phyloP scores from a whole-genome alignment of 176 grass and related monocot genomes.

The Musa troglodytarum region DNA sequence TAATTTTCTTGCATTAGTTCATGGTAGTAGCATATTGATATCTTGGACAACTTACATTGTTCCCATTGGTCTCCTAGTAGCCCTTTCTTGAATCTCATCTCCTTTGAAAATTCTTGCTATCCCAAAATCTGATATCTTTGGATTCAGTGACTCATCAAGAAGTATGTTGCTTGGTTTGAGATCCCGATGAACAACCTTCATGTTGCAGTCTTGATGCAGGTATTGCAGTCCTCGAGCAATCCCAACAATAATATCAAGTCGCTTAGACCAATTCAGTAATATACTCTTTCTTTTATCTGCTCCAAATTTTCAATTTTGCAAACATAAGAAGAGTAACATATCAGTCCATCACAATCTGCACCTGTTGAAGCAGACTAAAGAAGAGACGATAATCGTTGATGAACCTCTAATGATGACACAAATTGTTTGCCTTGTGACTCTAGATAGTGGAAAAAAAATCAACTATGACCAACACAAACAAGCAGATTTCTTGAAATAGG shows the following conservation, averaged over 20 bases:
- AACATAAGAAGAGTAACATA: too few relatives aligned
- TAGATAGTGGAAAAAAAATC: too few relatives aligned
- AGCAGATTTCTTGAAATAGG: too few relatives aligned
- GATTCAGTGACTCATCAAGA: conserved; percentile 39
- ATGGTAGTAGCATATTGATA: background rate
- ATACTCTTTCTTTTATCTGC: conserved; percentile 23
- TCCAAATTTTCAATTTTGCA: background rate
- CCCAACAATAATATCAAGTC: conserved; percentile 42
- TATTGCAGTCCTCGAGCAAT: conserved; percentile 46
- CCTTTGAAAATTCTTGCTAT: conserved; percentile 32
- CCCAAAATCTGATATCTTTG: conserved; percentile 62
- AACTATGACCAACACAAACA: too few relatives aligned
- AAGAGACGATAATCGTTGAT: too few relatives aligned
- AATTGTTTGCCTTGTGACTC: too few relatives aligned
- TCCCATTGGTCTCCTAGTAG: conserved; percentile 32
- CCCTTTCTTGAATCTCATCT: conserved; percentile 19
- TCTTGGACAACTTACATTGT: conserved; percentile 29
- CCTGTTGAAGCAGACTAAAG: too few relatives aligned
- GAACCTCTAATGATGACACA: too few relatives aligned
- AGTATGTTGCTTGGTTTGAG: conserved; percentile 56
- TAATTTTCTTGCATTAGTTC: background rate
- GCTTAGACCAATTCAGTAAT: conserved; percentile 29
- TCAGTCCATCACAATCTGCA: too few relatives aligned
- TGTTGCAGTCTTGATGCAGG: conserved; percentile 47
- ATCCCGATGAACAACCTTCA: conserved; percentile 47